Evolutionary conservation across 345 rosid genomes (phyloP).

Genomic region (Eucalyptus pauciflora): DNA sequence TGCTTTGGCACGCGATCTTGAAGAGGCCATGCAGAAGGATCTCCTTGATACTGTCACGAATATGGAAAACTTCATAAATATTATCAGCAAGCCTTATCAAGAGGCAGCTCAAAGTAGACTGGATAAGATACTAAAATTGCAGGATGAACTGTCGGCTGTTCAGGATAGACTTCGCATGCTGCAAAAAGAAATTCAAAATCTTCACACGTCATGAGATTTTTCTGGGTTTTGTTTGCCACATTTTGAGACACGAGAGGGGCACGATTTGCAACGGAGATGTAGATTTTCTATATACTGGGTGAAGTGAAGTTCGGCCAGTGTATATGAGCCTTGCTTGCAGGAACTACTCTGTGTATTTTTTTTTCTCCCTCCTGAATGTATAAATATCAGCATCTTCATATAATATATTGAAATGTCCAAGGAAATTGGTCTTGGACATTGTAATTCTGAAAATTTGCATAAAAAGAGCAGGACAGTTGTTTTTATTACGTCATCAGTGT

Average conservation of each 20-base stretch:
- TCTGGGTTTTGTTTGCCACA: not conserved
- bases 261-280: not conserved
- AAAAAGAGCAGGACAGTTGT: not conserved
- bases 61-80: slow-evolving; percentile 44
- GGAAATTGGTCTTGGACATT: not conserved
- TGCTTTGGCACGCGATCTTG: slow-evolving; percentile 60
- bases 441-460: not conserved
- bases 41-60: slow-evolving; percentile 31
- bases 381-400: not conserved
- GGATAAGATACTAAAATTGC: slow-evolving; percentile 33
- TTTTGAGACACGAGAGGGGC: not conserved
- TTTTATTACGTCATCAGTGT: not conserved
- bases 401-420: not conserved
- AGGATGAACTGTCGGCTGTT: slow-evolving; percentile 39
- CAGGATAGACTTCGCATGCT: slow-evolving; percentile 32
- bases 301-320: not conserved
- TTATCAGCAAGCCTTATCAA: slow-evolving; percentile 60
- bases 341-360: not conserved
- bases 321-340: not conserved
- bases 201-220: slow-evolving; percentile 30
- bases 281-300: not conserved
- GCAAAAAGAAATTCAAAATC: slow-evolving; percentile 69
- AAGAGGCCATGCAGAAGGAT: slow-evolving; percentile 89
- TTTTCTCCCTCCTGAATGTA: not conserved
- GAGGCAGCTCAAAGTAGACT: slow-evolving; percentile 64